A percentile compares a stretch with the other conserved stretches of the same genome.
These are phyloP conservation scores for Boletus hoseneyae DNA, from an alignment of 1,284 basidiomycete genomes.

Conservation along the genomic window DNA sequence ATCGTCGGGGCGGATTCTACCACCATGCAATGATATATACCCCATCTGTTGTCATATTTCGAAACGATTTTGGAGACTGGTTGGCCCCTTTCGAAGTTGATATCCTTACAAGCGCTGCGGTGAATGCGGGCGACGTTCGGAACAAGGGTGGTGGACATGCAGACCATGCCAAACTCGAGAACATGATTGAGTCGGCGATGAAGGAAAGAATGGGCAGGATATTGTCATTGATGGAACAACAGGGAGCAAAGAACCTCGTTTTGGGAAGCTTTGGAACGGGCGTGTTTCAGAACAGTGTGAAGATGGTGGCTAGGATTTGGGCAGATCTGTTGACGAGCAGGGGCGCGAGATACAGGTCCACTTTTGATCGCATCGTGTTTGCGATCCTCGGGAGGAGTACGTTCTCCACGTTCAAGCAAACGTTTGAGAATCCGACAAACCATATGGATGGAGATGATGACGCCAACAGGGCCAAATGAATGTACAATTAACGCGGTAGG, in stretches of 20 bases:
- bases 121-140: slow-evolving; percentile 61
- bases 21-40: slow-evolving; percentile 68
- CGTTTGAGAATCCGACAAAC: slow-evolving; percentile 29
- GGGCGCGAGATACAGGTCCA: slow-evolving; percentile 47
- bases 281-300: slow-evolving; percentile 61
- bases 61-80: slow-evolving; percentile 55
- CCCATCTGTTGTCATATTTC: slow-evolving; percentile 53
- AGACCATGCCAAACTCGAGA: slow-evolving; percentile 40
- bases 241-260: slow-evolving; percentile 55
- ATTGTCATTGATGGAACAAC: slow-evolving; percentile 58
- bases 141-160: slow-evolving; percentile 29
- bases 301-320: slow-evolving; percentile 56
- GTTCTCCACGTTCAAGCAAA: slow-evolving; percentile 45
- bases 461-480: too few relatives aligned
- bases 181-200: slow-evolving; percentile 54
- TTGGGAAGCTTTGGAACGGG: slow-evolving; percentile 74
- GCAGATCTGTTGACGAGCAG: slow-evolving; percentile 49
- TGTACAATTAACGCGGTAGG: too few relatives aligned
- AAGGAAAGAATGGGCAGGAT: slow-evolving; percentile 65
- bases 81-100: slow-evolving; percentile 53
- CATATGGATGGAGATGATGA: too few relatives aligned
- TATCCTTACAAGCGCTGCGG: slow-evolving; percentile 62
- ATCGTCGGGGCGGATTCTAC: slow-evolving; percentile 53
- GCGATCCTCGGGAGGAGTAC: slow-evolving; percentile 57
- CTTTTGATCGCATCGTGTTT: slow-evolving; percentile 63